A percentile compares a stretch with the other conserved stretches of the same genome.
Conservation (phyloP, 208 protist genomes). For the Trypanosoma melophagium region DNA sequence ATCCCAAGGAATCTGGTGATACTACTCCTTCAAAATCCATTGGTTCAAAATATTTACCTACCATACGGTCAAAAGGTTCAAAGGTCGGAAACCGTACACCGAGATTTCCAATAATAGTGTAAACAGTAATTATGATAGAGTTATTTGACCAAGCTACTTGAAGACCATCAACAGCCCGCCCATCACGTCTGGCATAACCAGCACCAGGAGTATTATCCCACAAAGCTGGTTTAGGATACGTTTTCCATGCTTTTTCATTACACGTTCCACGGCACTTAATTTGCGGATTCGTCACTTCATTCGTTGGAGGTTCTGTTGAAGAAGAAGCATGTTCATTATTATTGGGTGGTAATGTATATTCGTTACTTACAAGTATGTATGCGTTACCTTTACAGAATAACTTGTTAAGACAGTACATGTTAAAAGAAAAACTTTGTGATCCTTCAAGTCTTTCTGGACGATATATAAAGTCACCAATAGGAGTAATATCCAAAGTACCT, state of each 20-base stretch:
- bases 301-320: slow-evolving; percentile 18
- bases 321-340: not conserved
- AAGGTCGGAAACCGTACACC: slow-evolving; percentile 85
- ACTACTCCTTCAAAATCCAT: slow-evolving; percentile 47
- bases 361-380: slow-evolving; percentile 60
- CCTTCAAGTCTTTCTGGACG: slow-evolving; percentile 37
- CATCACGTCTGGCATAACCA: slow-evolving; percentile 57
- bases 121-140: slow-evolving; percentile 63
- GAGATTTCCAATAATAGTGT: slow-evolving; percentile 76
- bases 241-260: slow-evolving; percentile 66
- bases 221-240: slow-evolving; percentile 47
- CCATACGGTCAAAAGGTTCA: slow-evolving; percentile 46
- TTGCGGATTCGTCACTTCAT: slow-evolving; percentile 48
- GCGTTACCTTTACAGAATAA: slow-evolving; percentile 62
- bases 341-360: slow-evolving; percentile 39
- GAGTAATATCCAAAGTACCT: slow-evolving; percentile 49
- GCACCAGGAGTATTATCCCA: slow-evolving; percentile 67
- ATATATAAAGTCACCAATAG: slow-evolving; percentile 76
- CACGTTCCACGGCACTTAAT: slow-evolving; percentile 77
- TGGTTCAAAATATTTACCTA: slow-evolving; percentile 56
- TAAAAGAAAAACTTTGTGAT: slow-evolving; percentile 60
- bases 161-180: slow-evolving; percentile 54
- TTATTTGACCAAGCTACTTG: slow-evolving; percentile 58
- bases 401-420: slow-evolving; percentile 66
- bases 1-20: slow-evolving; percentile 42